Evolutionary conservation across 2,329 filamentous ascomycete species (phyloP), one percentile per base, ranked within the genome.

Genomic region (Colletotrichum caudatum): DNA sequence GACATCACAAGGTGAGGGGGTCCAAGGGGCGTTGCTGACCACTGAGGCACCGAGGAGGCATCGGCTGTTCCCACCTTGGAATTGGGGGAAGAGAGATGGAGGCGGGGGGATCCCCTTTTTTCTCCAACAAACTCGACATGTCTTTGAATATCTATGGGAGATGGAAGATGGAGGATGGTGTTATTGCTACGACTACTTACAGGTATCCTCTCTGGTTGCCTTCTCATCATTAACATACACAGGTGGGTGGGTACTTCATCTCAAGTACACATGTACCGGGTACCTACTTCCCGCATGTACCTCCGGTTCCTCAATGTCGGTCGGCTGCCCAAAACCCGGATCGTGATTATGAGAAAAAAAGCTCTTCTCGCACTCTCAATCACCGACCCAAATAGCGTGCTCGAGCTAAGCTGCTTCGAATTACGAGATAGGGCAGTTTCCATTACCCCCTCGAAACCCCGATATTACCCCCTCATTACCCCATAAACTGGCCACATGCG

Each of bases 391-490:
- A 71, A 64, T 71, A 71, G 56, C 65, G 69, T 71, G 69, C 64
- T 71, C 46, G 59, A 69, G 59, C 69, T 69, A 61, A 64, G 41
- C 59, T 58, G 64, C 59, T n/a, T 69, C 58, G 65, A 53, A 71
- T 71, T 71, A 71, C 69, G 69, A 71, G 64, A 71, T 71, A 64
- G 54, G 59, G 53, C 51, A 58, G 69, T 71, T 71, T 71, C 58
- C 69, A 71, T 71, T 71, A 71, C 69, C 69, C 69, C 69, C 39
- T 71, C 64, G 33, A 71, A 71, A 71, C 69, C 69, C 69, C 64
- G 39, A 51, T 69, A 71, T 71, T 71, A 71, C 68, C 68, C 68
- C 68, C 68, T 67, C 68, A 71, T 71, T 71, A 71, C 69, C 69
- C 69, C 69, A 71, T 71, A 71, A 48, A 54, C 69, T 71, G 69